A percentile compares a stretch with the other conserved stretches of the same genome.
phyloP scores from a whole-genome alignment of 1,139 yeast species.

The Blastobotrys illinoisensis region DNA sequence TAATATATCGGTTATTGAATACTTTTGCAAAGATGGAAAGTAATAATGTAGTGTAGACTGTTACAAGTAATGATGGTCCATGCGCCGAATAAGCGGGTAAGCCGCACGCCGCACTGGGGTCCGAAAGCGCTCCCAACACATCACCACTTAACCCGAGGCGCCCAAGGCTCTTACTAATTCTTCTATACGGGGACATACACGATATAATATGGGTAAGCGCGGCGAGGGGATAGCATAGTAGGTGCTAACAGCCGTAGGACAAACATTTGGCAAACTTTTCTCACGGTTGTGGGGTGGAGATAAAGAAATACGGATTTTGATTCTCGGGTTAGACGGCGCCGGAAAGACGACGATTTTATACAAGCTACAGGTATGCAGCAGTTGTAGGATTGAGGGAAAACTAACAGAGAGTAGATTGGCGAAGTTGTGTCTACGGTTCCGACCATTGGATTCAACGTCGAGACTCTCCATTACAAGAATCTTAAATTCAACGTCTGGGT shows the following conservation, averaged over 20 bases:
- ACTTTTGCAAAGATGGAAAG: no score
- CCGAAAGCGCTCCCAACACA: not conserved
- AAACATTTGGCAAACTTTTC: slow-evolving; percentile 65
- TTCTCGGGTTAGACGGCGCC: slow-evolving; percentile 94
- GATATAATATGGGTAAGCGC: not conserved
- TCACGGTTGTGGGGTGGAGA: slow-evolving; percentile 84
- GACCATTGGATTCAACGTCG: slow-evolving; percentile 95
- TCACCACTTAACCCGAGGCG: not conserved
- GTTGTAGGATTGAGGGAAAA: not conserved
- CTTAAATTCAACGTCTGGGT: slow-evolving; percentile 77
- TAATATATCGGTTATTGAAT: no score
- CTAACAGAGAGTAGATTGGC: slow-evolving; percentile 45
- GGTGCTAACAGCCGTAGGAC: slow-evolving; percentile 15
- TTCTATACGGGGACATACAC: not conserved
- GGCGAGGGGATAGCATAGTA: not conserved
- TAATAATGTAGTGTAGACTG: no score
- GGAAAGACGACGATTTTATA: slow-evolving; percentile 95
- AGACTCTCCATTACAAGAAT: slow-evolving; percentile 84
- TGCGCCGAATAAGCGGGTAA: no score
- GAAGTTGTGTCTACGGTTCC: slow-evolving; percentile 94
- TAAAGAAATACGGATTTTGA: slow-evolving; percentile 86
- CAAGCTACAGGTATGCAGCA: slow-evolving; percentile 54
- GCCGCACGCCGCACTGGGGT: not conserved
- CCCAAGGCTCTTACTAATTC: not conserved
- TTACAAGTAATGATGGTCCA: no score